Percentiles rank a stretch among this genome's conserved stretches.
Evolutionary conservation across 2,329 filamentous ascomycete species (phyloP).

Genomic region (Beauveria sp.): DNA sequence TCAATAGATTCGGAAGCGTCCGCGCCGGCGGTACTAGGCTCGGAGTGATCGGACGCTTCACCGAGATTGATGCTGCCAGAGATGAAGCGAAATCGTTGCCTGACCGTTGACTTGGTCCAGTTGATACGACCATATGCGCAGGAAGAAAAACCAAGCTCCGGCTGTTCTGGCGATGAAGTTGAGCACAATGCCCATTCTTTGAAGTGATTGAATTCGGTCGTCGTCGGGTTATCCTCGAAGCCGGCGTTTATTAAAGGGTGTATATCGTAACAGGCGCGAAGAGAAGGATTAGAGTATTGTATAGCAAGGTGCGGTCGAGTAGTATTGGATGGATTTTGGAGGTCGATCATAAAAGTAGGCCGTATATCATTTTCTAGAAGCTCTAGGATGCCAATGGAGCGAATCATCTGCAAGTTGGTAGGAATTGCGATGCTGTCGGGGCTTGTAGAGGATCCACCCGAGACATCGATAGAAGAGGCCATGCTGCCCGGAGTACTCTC

Average conservation of each 20-base stretch:
- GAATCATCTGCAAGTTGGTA: conserved; percentile 48
- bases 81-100: conserved; percentile 61
- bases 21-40: conserved; percentile 22
- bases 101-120: conserved; percentile 65
- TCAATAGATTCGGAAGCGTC: conserved; percentile 15
- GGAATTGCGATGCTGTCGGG: conserved; percentile 42
- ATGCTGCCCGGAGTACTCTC: conserved; percentile 46
- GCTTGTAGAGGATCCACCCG: conserved; percentile 37
- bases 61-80: conserved; percentile 41
- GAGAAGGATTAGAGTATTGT: conserved; percentile 60
- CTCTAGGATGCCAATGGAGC: conserved; percentile 61
- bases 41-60: conserved; percentile 26
- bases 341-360: conserved; percentile 69
- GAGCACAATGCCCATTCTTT: conserved; percentile 60
- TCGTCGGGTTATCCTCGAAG: conserved; percentile 32
- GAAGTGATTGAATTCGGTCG: conserved; percentile 52
- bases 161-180: conserved; percentile 41
- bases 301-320: conserved; percentile 49
- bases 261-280: conserved; percentile 50
- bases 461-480: conserved; percentile 46
- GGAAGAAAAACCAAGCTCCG: conserved; percentile 46
- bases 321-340: conserved; percentile 50
- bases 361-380: conserved; percentile 69
- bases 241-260: conserved; percentile 50
- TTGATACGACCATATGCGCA: conserved; percentile 55